Evolutionary conservation across 371 early-diverging fungal species (phyloP).

Genomic region (Amoeboaphelidium protococcarum): DNA sequence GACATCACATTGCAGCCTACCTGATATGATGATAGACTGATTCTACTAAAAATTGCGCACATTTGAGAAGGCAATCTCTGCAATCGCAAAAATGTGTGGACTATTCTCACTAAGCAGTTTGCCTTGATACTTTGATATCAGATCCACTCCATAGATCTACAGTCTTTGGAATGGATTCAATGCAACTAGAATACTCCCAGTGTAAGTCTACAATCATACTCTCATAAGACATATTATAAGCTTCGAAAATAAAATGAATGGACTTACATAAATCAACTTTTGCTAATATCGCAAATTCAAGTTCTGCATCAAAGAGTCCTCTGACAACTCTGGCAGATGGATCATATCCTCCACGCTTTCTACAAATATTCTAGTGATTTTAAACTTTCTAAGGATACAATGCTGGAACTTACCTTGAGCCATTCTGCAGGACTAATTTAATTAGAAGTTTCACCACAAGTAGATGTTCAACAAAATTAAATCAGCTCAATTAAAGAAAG

Average conservation of each 20-base stretch:
- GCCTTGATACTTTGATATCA: conserved; percentile 57
- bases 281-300: background rate
- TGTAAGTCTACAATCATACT: no score
- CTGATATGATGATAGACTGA: conserved; percentile 95
- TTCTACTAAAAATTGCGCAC: conserved; percentile 73
- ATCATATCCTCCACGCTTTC: background rate
- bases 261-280: background rate
- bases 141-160: conserved; percentile 53
- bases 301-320: background rate
- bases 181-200: conserved; percentile 93
- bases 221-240: background rate
- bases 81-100: conserved; percentile 96
- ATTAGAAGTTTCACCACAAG: no score
- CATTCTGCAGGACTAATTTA: no score
- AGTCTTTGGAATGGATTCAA: conserved; percentile 89
- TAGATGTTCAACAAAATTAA: no score
- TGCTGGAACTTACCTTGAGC: no score
- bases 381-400: no score
- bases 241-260: background rate
- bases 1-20: no score
- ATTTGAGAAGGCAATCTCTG: conserved; percentile 83
- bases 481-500: no score
- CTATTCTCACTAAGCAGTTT: conserved; percentile 76
- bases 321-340: background rate
- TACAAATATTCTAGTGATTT: no score